A percentile compares a stretch with the other conserved stretches of the same genome.
These are phyloP conservation scores for Fusarium lyarnte DNA, from an alignment of 2,329 filamentous ascomycete species.

Conservation along the genomic window DNA sequence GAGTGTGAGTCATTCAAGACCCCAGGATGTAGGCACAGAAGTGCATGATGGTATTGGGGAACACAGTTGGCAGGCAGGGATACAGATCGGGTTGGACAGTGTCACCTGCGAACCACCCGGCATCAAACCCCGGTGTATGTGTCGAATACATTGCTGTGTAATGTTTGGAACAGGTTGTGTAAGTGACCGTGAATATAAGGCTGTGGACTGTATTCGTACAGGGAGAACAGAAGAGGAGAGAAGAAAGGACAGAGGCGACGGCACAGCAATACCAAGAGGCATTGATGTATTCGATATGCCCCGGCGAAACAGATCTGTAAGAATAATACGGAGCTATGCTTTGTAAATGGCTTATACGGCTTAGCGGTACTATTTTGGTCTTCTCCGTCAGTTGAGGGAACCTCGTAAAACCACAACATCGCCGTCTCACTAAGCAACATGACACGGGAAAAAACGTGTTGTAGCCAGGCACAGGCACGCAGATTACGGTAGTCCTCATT, in stretches of 20 bases:
- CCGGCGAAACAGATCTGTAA: neutral
- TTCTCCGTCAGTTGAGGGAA: neutral
- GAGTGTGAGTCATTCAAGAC: conserved; percentile 39
- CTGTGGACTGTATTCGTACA: conserved; percentile 10
- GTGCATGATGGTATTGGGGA: conserved; percentile 4
- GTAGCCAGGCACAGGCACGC: conserved; percentile 20
- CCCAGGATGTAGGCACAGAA: conserved; percentile 12
- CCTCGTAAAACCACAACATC: conserved; percentile 11
- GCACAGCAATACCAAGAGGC: conserved; percentile 20
- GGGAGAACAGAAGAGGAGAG: conserved; percentile 3
- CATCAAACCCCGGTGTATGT: conserved; percentile 12
- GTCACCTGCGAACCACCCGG: conserved; percentile 31
- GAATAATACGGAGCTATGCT: neutral
- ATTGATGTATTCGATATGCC: conserved; percentile 11
- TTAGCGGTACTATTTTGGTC: conserved; percentile 35
- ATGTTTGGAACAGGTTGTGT: neutral
- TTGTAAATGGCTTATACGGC: conserved; percentile 10
- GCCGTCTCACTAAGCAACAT: neutral
- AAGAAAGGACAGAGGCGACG: conserved; percentile 18
- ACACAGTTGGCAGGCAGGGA: conserved; percentile 37
- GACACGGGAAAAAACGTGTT: neutral
- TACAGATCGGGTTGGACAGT: conserved; percentile 26
- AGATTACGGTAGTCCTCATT: neutral
- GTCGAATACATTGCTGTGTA: neutral
- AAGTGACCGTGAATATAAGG: conserved; percentile 22